Conservation (phyloP, 1,139 yeast genomes). For the Blastobotrys apis region DNA sequence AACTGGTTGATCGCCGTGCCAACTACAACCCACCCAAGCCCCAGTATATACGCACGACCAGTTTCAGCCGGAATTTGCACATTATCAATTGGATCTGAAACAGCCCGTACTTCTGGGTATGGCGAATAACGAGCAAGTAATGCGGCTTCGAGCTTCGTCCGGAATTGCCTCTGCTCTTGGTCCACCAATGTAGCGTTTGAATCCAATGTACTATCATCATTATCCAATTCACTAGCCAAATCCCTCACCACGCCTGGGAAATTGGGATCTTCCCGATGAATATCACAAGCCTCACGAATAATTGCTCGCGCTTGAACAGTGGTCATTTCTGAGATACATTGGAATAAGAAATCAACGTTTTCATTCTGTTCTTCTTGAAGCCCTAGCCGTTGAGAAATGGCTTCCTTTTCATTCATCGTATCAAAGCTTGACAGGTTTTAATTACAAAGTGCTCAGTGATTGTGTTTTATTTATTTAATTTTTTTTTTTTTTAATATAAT, state of each 20-base stretch:
- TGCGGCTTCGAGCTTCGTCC: conserved; percentile 36
- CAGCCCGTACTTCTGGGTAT: conserved; percentile 58
- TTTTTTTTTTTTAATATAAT: neutral
- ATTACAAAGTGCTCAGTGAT: neutral
- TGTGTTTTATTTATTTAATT: neutral
- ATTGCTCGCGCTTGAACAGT: conserved; percentile 2
- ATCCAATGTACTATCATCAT: conserved; percentile 25
- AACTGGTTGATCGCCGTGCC: conserved; percentile 56
- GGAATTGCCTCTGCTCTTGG: conserved; percentile 11
- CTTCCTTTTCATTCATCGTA: neutral
- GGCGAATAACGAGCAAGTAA: conserved; percentile 51
- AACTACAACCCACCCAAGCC: conserved; percentile 50
- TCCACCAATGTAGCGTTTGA: conserved; percentile 19
- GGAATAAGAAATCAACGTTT: neutral
- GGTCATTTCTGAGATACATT: neutral
- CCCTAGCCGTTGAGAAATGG: neutral
- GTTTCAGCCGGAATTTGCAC: conserved; percentile 45
- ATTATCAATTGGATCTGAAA: conserved; percentile 41
- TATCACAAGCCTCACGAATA: conserved; percentile 2
- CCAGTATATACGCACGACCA: conserved; percentile 50
- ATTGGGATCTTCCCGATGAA: conserved; percentile 11
- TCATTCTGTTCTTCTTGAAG: conserved; percentile 2
- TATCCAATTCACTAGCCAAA: neutral
- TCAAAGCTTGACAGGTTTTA: too few relatives aligned
- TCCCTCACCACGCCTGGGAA: conserved; percentile 4